phyloP scores from a whole-genome alignment of 106 monocot species.

The Acanthochlamys bracteata region DNA sequence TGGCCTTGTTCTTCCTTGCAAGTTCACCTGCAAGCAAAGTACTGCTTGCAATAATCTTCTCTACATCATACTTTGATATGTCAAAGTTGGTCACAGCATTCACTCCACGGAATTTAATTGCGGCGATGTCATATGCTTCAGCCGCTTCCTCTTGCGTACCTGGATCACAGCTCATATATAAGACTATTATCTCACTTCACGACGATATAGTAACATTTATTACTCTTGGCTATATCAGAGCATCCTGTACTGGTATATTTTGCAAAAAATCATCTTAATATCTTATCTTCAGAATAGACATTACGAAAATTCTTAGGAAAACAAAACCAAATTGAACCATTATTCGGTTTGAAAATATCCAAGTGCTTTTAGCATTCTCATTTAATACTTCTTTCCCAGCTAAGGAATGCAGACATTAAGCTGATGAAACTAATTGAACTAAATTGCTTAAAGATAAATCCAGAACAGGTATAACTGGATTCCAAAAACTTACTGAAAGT shows the following conservation, averaged over 20 bases:
- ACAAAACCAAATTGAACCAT: no score
- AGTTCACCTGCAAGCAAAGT: slow-evolving; percentile 64
- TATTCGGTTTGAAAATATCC: no score
- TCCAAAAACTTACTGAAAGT: slow-evolving; percentile 74
- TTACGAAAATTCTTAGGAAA: no score
- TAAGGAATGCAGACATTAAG: no score
- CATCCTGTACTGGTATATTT: no score
- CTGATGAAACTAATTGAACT: background rate
- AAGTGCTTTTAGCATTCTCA: no score
- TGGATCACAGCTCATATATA: slow-evolving; percentile 12
- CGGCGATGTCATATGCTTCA: slow-evolving; percentile 87
- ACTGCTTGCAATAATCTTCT: slow-evolving; percentile 62
- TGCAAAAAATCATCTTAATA: no score
- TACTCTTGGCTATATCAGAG: no score
- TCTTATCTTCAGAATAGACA: no score
- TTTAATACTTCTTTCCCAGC: no score
- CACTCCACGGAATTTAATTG: slow-evolving; percentile 82
- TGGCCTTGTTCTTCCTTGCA: slow-evolving; percentile 42
- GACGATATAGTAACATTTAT: background rate
- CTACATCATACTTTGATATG: slow-evolving; percentile 81
- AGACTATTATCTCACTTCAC: background rate
- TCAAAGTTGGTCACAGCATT: slow-evolving; percentile 93
- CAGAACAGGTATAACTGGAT: background rate
- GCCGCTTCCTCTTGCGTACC: slow-evolving; percentile 99
- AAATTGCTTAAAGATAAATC: background rate